Percentiles rank a stretch among this genome's conserved stretches.
Conservation (phyloP, 768 basidiomycete species). For the Neoboletus subvelutipes region DNA sequence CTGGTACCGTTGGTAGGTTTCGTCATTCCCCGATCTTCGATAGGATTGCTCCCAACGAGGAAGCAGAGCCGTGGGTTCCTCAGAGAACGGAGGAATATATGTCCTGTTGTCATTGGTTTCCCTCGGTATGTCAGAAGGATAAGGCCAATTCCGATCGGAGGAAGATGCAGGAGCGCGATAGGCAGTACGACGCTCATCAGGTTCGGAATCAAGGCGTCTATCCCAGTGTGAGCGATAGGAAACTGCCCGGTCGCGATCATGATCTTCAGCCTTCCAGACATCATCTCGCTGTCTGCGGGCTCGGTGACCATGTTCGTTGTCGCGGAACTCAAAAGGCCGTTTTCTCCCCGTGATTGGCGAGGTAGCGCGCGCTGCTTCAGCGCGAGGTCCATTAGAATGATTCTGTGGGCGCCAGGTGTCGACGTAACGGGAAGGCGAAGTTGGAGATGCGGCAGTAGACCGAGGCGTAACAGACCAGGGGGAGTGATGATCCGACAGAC, state of each 20-base stretch:
- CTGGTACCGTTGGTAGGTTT: conserved; percentile 14
- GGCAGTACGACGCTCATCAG: conserved; percentile 11
- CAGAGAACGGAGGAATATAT: not conserved
- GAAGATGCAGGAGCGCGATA: conserved; percentile 8
- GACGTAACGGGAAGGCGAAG: not conserved
- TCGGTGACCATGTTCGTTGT: conserved; percentile 23
- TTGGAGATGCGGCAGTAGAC: conserved; percentile 3
- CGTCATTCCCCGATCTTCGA: conserved; percentile 15
- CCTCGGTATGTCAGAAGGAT: conserved; percentile 10
- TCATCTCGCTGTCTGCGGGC: conserved; percentile 26
- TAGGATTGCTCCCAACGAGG: conserved; percentile 11
- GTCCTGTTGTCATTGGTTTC: conserved; percentile 8
- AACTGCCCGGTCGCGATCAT: conserved; percentile 5
- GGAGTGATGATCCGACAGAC: conserved; percentile 9
- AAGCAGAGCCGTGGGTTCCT: not conserved
- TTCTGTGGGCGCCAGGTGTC: conserved; percentile 10
- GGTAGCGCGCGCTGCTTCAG: conserved; percentile 16
- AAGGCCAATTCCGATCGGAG: conserved; percentile 3
- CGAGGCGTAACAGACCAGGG: conserved; percentile 6
- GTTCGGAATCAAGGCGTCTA: conserved; percentile 11
- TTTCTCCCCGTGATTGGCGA: conserved; percentile 21
- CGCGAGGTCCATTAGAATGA: conserved; percentile 11
- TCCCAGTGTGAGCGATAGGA: conserved; percentile 11
- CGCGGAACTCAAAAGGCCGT: conserved; percentile 19
- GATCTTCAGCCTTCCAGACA: conserved; percentile 17